Evolutionary conservation across 1,284 basidiomycete species (phyloP).

Genomic region (Sporisorium graminicola): DNA sequence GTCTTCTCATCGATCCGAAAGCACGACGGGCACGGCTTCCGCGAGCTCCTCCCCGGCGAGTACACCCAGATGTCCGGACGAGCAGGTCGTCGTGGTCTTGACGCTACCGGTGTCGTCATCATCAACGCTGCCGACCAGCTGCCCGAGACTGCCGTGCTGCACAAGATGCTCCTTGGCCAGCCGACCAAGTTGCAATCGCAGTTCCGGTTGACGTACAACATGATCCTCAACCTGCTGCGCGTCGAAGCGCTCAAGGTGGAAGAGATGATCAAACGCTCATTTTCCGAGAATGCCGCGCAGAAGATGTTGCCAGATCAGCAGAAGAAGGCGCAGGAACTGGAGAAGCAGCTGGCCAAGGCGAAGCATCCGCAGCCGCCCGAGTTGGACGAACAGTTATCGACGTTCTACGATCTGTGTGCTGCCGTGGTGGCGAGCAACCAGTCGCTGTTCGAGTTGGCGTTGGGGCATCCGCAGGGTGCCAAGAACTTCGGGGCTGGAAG

Average conservation of each 20-base stretch:
- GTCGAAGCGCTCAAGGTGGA: slow-evolving; percentile 97
- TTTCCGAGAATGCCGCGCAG: slow-evolving; percentile 97
- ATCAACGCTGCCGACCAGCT: slow-evolving; percentile 82
- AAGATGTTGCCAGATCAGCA: slow-evolving; percentile 92
- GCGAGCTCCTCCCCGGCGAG: slow-evolving; percentile 75
- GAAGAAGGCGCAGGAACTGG: slow-evolving; percentile 78
- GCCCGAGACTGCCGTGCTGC: slow-evolving; percentile 75
- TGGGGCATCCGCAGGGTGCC: slow-evolving; percentile 76
- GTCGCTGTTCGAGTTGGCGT: slow-evolving; percentile 77
- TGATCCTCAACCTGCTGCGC: slow-evolving; percentile 96
- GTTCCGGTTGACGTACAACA: slow-evolving; percentile 98
- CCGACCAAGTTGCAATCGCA: slow-evolving; percentile 95
- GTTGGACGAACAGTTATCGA: slow-evolving; percentile 76
- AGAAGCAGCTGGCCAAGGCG: slow-evolving; percentile 79
- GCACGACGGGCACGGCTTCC: slow-evolving; percentile 92
- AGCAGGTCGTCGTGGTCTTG: slow-evolving; percentile 93
- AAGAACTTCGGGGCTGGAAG: slow-evolving; percentile 82
- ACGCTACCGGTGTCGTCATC: slow-evolving; percentile 95
- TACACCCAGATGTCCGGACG: slow-evolving; percentile 99
- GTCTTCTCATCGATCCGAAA: slow-evolving; percentile 96
- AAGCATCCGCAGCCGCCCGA: slow-evolving; percentile 76
- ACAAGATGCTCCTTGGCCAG: slow-evolving; percentile 91
- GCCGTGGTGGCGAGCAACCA: slow-evolving; percentile 79
- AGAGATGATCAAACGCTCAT: slow-evolving; percentile 99
- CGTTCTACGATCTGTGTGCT: slow-evolving; percentile 82